Evolutionary conservation across 495 filamentous ascomycete species (phyloP), one percentile per base, ranked within the genome.

Genomic region (Tetracladium setigerum): DNA sequence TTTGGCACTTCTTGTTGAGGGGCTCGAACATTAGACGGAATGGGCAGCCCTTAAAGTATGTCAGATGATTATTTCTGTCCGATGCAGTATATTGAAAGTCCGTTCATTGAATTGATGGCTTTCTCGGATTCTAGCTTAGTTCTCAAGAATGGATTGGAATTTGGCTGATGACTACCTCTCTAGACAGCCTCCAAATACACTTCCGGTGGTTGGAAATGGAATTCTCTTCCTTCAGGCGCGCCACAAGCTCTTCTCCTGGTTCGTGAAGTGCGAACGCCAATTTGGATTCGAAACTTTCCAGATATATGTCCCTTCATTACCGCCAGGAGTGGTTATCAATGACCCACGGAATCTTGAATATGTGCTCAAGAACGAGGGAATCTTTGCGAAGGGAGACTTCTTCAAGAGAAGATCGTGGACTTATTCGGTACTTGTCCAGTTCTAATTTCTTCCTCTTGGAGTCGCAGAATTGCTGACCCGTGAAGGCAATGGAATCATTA

Each of bases 401-500:
- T 72, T 82, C 57, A 77, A 76, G 47, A 52, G 54, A 4, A 68
- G 75, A 27, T 73, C 76, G 0, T 76, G 74, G 77, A 80, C 54
- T 60, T 82, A 0, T 82, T 82, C 43, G 77, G 72, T 71, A 57
- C 41, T 55, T 30, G 13, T 15, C 0, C 11, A 30, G 5, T 6
- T 1, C 14, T 27, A 14, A 30, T 19, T 45, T 7, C 15, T 40
- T 33, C 18, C 42, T 27, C 30, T 44, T 30, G 40, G 13, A 24
- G 46, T 38, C 17, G 8, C 38, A 27, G 22, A 7, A 27, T 41
- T 31, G 22, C 38, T 47, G 31, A 30, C 5, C 32, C 16, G 9
- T 5, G 8, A 22, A 75, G 72, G 77, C 0, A 71, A 77, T 41
- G 78, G 78, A 10, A 82, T 82, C 55, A 81, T 82, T 50, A 82